Conservation (phyloP, 352 stramenopile species). For the Phytopythium ostracodes region DNA sequence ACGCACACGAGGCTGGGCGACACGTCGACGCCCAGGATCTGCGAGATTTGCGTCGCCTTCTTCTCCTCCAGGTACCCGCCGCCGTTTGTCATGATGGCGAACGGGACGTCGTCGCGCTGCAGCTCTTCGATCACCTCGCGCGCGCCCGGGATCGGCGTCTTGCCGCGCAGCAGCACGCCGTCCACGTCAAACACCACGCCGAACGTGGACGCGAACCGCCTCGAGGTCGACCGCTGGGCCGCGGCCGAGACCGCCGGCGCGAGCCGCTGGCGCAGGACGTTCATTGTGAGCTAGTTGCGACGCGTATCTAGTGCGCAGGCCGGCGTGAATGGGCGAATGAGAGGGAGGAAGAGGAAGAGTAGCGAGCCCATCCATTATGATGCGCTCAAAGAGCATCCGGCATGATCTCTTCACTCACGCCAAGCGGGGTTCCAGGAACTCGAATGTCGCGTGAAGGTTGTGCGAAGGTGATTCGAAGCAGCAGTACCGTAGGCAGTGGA, state of each 20-base stretch:
- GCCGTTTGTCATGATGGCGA: slow-evolving; percentile 85
- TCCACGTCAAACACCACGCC: slow-evolving; percentile 85
- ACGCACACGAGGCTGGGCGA: slow-evolving; percentile 48
- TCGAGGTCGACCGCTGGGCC: neutral
- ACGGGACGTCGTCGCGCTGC: slow-evolving; percentile 51
- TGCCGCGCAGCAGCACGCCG: slow-evolving; percentile 74
- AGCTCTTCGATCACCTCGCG: slow-evolving; percentile 67
- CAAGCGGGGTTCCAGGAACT: neutral
- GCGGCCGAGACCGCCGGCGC: slow-evolving; percentile 1
- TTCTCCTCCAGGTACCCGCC: slow-evolving; percentile 76
- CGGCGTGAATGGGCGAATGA: slow-evolving; percentile 4
- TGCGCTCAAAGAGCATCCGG: neutral
- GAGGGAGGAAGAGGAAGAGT: neutral
- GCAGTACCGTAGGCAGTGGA: neutral
- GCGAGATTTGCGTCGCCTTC: slow-evolving; percentile 66
- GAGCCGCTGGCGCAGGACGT: slow-evolving; percentile 12
- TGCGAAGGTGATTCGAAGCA: neutral
- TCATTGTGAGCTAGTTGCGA: slow-evolving; percentile 10
- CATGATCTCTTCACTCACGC: neutral
- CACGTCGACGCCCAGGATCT: slow-evolving; percentile 65
- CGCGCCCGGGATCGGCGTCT: slow-evolving; percentile 64
- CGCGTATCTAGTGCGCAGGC: neutral
- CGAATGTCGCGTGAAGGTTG: slow-evolving; percentile 28
- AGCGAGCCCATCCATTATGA: neutral
- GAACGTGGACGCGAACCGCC: slow-evolving; percentile 40